Percentiles rank a stretch among this genome's conserved stretches.
Conservation (phyloP, 2,329 filamentous ascomycete genomes). For the Coniosporium tulheliwenetii region DNA sequence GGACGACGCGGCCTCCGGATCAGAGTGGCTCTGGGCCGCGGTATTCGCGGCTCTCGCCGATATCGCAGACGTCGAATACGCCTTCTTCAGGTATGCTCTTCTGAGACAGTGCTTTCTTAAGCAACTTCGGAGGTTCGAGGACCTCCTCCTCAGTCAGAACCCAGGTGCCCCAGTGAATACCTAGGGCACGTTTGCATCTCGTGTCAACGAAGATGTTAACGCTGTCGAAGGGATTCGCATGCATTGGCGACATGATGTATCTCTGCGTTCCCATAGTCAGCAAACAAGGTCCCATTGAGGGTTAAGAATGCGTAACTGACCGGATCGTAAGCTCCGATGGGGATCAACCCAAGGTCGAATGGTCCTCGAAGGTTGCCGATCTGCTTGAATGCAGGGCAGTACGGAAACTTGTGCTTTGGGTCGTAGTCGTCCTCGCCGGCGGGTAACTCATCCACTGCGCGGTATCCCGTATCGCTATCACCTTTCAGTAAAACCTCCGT, state of each 20-base stretch:
- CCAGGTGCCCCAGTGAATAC: conserved; percentile 87
- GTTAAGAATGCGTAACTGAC: background rate
- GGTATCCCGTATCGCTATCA: conserved; percentile 75
- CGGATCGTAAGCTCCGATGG: conserved; percentile 78
- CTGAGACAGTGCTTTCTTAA: conserved; percentile 55
- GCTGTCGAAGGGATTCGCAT: conserved; percentile 72
- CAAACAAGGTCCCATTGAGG: background rate
- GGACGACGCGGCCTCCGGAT: background rate
- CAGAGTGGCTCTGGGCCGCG: conserved; percentile 2
- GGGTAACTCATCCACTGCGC: conserved; percentile 52
- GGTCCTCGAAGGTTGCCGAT: conserved; percentile 69
- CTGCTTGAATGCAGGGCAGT: conserved; percentile 71
- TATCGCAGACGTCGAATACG: conserved; percentile 67
- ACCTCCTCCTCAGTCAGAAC: conserved; percentile 74
- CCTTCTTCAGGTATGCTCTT: conserved; percentile 55
- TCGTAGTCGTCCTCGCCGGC: conserved; percentile 55
- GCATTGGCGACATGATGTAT: conserved; percentile 61
- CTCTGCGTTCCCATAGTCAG: conserved; percentile 16
- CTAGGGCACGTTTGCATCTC: conserved; percentile 60
- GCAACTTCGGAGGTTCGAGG: conserved; percentile 58
- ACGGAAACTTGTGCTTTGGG: conserved; percentile 49
- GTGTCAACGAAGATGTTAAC: conserved; percentile 86
- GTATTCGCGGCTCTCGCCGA: conserved; percentile 72
- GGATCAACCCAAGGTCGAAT: conserved; percentile 83
- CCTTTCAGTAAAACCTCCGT: background rate